Percentiles rank a stretch among this genome's conserved stretches.
phyloP scores from a whole-genome alignment of 495 filamentous ascomycete species.

The Xylaria intraflava region DNA sequence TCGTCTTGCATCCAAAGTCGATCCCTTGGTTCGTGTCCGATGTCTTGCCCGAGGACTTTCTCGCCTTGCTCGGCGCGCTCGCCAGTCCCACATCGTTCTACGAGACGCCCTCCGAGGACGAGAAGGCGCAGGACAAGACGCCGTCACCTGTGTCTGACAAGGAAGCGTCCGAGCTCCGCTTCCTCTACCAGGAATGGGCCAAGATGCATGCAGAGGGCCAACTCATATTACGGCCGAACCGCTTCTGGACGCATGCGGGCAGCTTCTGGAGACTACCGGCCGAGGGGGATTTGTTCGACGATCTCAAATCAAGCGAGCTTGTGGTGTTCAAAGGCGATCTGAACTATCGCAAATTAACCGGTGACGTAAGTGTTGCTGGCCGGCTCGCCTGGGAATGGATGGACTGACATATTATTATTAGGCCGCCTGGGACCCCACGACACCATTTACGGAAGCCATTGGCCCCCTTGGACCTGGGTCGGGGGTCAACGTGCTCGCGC shows the following conservation, averaged over 20 bases:
- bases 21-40: slow-evolving; percentile 98
- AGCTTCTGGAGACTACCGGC: slow-evolving; percentile 81
- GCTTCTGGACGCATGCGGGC: slow-evolving; percentile 82
- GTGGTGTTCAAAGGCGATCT: slow-evolving; percentile 95
- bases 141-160: slow-evolving; percentile 55
- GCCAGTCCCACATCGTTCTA: slow-evolving; percentile 70
- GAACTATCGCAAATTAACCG: slow-evolving; percentile 88
- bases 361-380: slow-evolving; percentile 58
- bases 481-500: slow-evolving; percentile 71
- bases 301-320: slow-evolving; percentile 79
- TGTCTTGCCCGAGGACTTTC: slow-evolving; percentile 79
- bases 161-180: slow-evolving; percentile 60
- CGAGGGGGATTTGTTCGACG: slow-evolving; percentile 58
- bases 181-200: slow-evolving; percentile 78
- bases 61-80: slow-evolving; percentile 68
- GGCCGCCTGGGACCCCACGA: slow-evolving; percentile 82
- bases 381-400: neutral
- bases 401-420: slow-evolving; percentile 27
- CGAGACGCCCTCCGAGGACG: slow-evolving; percentile 60
- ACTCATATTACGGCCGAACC: slow-evolving; percentile 69
- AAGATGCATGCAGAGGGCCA: slow-evolving; percentile 72
- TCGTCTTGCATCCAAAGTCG: slow-evolving; percentile 88
- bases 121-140: slow-evolving; percentile 45
- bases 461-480: slow-evolving; percentile 77
- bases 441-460: slow-evolving; percentile 77